Conservation (phyloP, 2,329 filamentous ascomycete genomes). For the Cordyceps militaris region DNA sequence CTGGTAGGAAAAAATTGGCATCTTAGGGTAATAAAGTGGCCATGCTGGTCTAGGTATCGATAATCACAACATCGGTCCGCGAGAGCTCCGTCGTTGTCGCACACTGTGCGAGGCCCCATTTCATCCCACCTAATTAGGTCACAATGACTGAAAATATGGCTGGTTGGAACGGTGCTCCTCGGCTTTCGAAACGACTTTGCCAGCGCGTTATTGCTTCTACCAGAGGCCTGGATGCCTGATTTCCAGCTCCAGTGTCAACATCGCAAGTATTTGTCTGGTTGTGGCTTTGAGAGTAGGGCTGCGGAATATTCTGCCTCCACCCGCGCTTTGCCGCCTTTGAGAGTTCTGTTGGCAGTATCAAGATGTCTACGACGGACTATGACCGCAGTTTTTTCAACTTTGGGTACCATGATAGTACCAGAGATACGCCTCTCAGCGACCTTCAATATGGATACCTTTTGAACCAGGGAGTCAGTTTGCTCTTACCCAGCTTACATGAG, state of each 20-base stretch:
- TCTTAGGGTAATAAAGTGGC: background rate
- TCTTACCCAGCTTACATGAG: slow-evolving; percentile 10
- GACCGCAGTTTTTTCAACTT: slow-evolving; percentile 53
- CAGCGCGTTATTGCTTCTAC: background rate
- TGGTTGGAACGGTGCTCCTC: background rate
- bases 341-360: slow-evolving; percentile 8
- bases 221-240: background rate
- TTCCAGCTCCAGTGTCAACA: background rate
- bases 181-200: background rate
- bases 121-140: slow-evolving; percentile 9
- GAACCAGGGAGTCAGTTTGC: slow-evolving; percentile 56
- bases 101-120: slow-evolving; percentile 11
- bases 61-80: background rate
- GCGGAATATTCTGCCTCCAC: background rate
- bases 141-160: slow-evolving; percentile 2
- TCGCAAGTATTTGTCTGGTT: background rate
- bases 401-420: slow-evolving; percentile 66
- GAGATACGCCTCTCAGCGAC: slow-evolving; percentile 53
- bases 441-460: slow-evolving; percentile 60
- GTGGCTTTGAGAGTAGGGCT: background rate
- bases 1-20: background rate
- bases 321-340: slow-evolving; percentile 14
- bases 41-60: background rate
- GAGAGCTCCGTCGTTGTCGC: background rate
- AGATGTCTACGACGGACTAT: background rate